Base-by-base conservation (phyloP, 2,329 filamentous ascomycete genomes). In the Neonectria ditissima region DNA sequence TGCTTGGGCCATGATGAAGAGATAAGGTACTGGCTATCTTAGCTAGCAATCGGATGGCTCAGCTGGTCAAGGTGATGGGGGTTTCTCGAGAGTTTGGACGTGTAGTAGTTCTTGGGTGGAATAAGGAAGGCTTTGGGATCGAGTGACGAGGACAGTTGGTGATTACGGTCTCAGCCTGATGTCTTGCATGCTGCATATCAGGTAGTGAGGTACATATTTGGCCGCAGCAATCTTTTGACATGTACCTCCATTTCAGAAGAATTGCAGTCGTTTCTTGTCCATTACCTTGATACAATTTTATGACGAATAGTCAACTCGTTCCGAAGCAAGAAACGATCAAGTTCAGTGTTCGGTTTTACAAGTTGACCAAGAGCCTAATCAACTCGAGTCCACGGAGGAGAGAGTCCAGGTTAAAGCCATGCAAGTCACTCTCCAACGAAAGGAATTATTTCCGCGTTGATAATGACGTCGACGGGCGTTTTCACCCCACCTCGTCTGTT, bases 1-100 rank as follows among this genome's bases (percentile, higher is more conserved):
- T 10, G 71, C 69, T 55, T 73, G 74, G 4, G 75, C 65, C 63
- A 65, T 73, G 32, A 47, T 65, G 10, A 10, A 51, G 20, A 50
- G 13, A 13, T 2, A 14, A n/a, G 34, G 34, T 37, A 37, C 34
- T 14, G 34, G 28, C 10, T 10, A n/a, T 18, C 20, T 34, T 10
- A 10, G n/a, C 9, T 22, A 8, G 26, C 11, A 14, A n/a, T 13
- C 34, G n/a, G 34, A n/a, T 8, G 7, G 6, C 16, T 16, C 14
- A 37, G 34, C 6, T 37, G 14, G 8, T 37, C 16, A 14, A n/a
- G 34, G 26, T 32, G 45, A n/a, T 9, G 24, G n/a, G 14, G 28
- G 13, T 32, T 50, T 32, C 16, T 30, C 4, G 16, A 18, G 24
- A 11, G 34, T 37, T 37, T 37, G 34, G 8, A 48, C n/a, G 26